A percentile compares a stretch with the other conserved stretches of the same genome.
Evolutionary conservation across 1,284 basidiomycete species (phyloP).

Genomic region (Schizopora paradoxa): DNA sequence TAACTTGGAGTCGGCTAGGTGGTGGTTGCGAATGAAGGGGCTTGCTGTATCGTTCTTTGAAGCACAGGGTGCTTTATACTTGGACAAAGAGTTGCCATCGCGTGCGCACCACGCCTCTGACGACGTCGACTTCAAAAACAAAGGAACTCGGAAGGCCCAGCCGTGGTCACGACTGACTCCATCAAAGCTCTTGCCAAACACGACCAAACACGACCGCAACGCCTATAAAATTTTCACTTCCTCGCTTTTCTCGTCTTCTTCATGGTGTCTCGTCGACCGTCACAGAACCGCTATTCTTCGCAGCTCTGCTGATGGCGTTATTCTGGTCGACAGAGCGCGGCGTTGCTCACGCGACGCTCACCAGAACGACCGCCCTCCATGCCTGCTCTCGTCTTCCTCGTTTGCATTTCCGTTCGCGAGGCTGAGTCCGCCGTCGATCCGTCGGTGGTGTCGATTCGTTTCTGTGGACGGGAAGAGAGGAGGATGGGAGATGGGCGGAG

Average conservation of each 20-base stretch:
- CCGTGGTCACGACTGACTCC: too few relatives aligned
- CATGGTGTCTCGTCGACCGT: constrained; percentile 16
- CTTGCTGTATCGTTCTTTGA: constrained; percentile 21
- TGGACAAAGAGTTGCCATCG: too few relatives aligned
- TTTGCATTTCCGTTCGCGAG: constrained; percentile 27
- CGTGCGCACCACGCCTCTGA: constrained; percentile 24
- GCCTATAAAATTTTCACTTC: constrained; percentile 12
- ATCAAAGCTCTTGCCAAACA: too few relatives aligned
- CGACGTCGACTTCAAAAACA: too few relatives aligned
- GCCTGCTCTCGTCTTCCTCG: constrained; percentile 32
- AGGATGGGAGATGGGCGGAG: constrained; percentile 34
- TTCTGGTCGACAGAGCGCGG: constrained; percentile 76
- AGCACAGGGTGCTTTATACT: too few relatives aligned
- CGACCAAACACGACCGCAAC: constrained; percentile 6
- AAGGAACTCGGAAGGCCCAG: too few relatives aligned
- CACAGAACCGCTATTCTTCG: constrained; percentile 13
- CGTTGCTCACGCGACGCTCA: constrained; percentile 53
- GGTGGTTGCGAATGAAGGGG: not conserved
- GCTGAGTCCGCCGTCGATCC: constrained; percentile 39
- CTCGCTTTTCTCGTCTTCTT: constrained; percentile 1
- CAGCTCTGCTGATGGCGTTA: constrained; percentile 31
- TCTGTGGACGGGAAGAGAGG: constrained; percentile 30
- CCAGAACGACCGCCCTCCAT: constrained; percentile 49
- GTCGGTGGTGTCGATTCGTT: constrained; percentile 54
- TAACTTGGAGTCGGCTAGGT: too few relatives aligned